phyloP scores from a whole-genome alignment of 768 basidiomycete genomes.

The Neoboletus subvelutipes region DNA sequence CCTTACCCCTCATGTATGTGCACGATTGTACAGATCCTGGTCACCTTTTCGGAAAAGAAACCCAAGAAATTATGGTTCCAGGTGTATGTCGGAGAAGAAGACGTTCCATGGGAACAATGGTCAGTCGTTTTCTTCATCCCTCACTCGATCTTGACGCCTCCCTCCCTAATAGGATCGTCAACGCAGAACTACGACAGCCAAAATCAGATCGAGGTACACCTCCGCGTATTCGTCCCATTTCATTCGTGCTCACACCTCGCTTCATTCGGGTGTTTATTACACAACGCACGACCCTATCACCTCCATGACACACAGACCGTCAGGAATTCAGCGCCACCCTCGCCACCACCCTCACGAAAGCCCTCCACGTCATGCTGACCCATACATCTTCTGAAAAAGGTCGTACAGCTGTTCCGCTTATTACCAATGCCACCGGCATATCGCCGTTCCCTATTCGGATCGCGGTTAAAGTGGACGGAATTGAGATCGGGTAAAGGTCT shows the following conservation, averaged over 20 bases:
- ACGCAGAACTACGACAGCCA: conserved; percentile 75
- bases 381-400: conserved; percentile 81
- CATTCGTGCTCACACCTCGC: not conserved
- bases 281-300: not conserved
- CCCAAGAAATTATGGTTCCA: conserved; percentile 80
- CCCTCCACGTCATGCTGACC: conserved; percentile 67
- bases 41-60: conserved; percentile 76
- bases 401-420: conserved; percentile 71
- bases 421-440: conserved; percentile 72
- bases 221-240: not conserved
- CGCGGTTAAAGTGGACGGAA: conserved; percentile 62
- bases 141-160: not conserved
- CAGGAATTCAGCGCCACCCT: conserved; percentile 58
- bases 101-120: conserved; percentile 89
- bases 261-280: not conserved
- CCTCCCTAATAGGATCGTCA: conserved; percentile 58
- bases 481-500: conserved; percentile 48
- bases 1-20: not conserved
- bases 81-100: conserved; percentile 71
- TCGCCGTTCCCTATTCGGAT: conserved; percentile 82
- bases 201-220: conserved; percentile 57
- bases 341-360: conserved; percentile 58
- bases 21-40: conserved; percentile 45
- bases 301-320: conserved; percentile 35
- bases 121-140: conserved; percentile 28